Evolutionary conservation across 2,329 filamentous ascomycete genomes (phyloP).

Genomic region (Fusarium nisikadoi): DNA sequence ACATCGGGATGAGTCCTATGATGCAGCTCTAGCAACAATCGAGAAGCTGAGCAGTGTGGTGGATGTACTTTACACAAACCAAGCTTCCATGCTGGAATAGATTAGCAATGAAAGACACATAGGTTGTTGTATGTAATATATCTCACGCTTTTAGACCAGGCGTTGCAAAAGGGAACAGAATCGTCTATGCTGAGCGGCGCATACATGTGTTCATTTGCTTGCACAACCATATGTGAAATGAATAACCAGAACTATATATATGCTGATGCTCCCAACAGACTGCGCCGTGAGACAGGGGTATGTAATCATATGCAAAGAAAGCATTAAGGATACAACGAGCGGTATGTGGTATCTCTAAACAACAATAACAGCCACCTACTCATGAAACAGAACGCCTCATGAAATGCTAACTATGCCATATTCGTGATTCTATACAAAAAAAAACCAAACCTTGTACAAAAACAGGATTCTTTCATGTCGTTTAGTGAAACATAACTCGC

Average conservation of each 20-base stretch:
- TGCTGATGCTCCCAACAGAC: background rate
- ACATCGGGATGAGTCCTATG: conserved; percentile 91
- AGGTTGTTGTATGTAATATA: conserved; percentile 47
- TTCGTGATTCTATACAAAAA: conserved; percentile 29
- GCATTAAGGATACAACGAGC: conserved; percentile 24
- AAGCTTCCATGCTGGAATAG: conserved; percentile 94
- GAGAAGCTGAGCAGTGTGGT: conserved; percentile 98
- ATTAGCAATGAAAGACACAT: conserved; percentile 22
- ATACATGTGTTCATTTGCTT: conserved; percentile 21
- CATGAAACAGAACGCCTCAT: conserved; percentile 39
- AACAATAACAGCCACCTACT: conserved; percentile 17
- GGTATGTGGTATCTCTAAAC: conserved; percentile 39
- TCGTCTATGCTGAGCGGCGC: conserved; percentile 36
- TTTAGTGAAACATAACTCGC: conserved; percentile 48
- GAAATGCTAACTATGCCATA: conserved; percentile 33
- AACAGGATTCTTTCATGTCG: background rate
- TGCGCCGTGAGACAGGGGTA: conserved; percentile 14
- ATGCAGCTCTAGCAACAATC: conserved; percentile 92
- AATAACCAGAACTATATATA: conserved; percentile 6
- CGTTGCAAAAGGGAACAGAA: conserved; percentile 45
- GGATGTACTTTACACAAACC: conserved; percentile 96
- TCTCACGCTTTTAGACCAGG: conserved; percentile 45
- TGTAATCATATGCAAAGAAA: conserved; percentile 19
- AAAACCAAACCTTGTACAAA: background rate
- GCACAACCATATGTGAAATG: conserved; percentile 13